A percentile compares a stretch with the other conserved stretches of the same genome.
Conservation (phyloP, 257 asterid species). For the Solanum neorickii region DNA sequence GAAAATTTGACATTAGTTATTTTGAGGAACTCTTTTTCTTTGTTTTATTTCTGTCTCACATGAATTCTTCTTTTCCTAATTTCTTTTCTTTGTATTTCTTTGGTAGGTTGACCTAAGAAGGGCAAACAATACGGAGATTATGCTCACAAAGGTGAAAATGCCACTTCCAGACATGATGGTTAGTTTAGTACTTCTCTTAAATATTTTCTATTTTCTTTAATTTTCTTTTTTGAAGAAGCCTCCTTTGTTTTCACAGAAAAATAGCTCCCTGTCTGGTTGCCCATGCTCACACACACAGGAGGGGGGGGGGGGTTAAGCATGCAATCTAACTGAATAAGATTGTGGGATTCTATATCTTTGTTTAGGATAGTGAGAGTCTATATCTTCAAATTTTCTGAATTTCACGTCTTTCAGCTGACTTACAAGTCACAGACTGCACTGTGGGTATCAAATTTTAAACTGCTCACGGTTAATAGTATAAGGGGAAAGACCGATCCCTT, state of each 20-base stretch:
- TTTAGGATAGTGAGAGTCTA: neutral
- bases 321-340: neutral
- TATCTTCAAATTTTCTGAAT: neutral
- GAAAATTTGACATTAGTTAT: neutral
- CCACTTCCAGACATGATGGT: constrained; percentile 99
- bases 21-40: neutral
- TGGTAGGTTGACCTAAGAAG: constrained; percentile 88
- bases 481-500: neutral
- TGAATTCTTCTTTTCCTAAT: neutral
- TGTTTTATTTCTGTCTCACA: neutral
- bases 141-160: constrained; percentile 99
- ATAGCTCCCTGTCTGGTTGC: neutral
- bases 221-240: neutral
- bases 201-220: neutral
- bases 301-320: neutral
- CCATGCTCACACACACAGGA: neutral
- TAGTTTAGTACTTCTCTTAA: constrained; percentile 11
- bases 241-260: neutral
- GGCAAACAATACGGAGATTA: constrained; percentile 95
- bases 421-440: neutral
- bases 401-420: neutral
- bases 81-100: neutral
- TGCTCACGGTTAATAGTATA: neutral
- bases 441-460: neutral
- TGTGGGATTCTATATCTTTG: neutral